These are phyloP conservation scores for Aspergillus tamarii DNA, from an alignment of 2,329 filamentous ascomycete genomes.

Conservation along the genomic window DNA sequence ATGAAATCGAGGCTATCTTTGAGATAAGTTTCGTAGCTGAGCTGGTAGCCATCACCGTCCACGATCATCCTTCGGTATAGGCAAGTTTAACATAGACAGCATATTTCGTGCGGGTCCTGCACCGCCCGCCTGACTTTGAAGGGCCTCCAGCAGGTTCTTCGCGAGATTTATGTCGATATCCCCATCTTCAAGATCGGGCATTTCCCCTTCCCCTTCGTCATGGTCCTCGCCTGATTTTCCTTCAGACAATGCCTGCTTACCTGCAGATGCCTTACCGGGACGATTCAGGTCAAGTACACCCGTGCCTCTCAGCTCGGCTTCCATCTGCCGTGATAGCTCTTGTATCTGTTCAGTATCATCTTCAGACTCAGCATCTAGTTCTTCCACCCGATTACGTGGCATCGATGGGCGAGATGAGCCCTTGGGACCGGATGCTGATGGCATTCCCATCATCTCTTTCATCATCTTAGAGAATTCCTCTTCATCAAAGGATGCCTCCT, in stretches of 20 bases:
- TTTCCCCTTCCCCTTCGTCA: slow-evolving; percentile 23
- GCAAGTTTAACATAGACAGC: slow-evolving; percentile 81
- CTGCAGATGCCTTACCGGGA: slow-evolving; percentile 21
- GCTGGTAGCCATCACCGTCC: slow-evolving; percentile 12
- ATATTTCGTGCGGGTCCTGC: slow-evolving; percentile 86
- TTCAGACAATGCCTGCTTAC: slow-evolving; percentile 28
- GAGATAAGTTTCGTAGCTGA: not conserved
- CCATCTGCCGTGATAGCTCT: slow-evolving; percentile 50
- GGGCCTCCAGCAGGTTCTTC: slow-evolving; percentile 87
- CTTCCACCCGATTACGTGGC: slow-evolving; percentile 43
- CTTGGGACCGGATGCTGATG: slow-evolving; percentile 41
- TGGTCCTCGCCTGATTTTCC: slow-evolving; percentile 32
- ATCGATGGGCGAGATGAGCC: slow-evolving; percentile 24
- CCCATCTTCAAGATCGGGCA: slow-evolving; percentile 54
- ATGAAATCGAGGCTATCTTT: too few relatives aligned
- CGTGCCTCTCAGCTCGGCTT: slow-evolving; percentile 50
- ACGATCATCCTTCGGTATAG: slow-evolving; percentile 75
- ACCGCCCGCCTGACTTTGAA: slow-evolving; percentile 86
- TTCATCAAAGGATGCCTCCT: slow-evolving; percentile 80
- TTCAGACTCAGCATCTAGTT: slow-evolving; percentile 54
- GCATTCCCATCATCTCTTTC: slow-evolving; percentile 84
- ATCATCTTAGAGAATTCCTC: slow-evolving; percentile 84
- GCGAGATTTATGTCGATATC: slow-evolving; percentile 85
- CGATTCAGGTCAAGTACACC: slow-evolving; percentile 48
- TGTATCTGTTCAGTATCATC: slow-evolving; percentile 64